Evolutionary conservation across 2,329 filamentous ascomycete genomes (phyloP).

Genomic region (Microsporum audouinii): DNA sequence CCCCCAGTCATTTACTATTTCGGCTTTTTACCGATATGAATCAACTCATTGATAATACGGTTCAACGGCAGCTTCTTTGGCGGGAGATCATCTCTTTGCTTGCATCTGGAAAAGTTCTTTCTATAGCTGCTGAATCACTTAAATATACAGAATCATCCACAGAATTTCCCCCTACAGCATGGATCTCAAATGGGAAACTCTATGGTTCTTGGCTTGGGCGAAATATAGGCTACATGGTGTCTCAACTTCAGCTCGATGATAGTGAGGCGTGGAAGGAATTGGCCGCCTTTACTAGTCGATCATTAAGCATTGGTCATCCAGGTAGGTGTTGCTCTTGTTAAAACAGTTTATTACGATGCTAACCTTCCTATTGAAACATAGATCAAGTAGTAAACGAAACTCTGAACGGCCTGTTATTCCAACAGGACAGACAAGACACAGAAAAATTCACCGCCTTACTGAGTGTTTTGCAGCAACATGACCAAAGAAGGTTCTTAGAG

Average conservation of each 20-base stretch:
- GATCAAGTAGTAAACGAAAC: conserved; percentile 32
- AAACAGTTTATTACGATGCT: conserved; percentile 9
- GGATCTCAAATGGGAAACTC: conserved; percentile 53
- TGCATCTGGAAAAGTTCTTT: conserved; percentile 50
- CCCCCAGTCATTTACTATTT: conserved; percentile 32
- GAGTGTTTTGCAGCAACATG: conserved; percentile 34
- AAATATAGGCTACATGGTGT: conserved; percentile 43
- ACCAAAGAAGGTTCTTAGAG: conserved; percentile 38
- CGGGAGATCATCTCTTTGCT: conserved; percentile 50
- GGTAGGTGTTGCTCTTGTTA: conserved; percentile 37
- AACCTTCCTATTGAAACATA: conserved; percentile 16
- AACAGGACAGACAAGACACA: conserved; percentile 19
- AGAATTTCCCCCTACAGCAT: conserved; percentile 30
- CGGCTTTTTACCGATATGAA: conserved; percentile 38
- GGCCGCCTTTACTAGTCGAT: conserved; percentile 43
- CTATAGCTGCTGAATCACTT: conserved; percentile 46
- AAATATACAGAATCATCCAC: conserved; percentile 26
- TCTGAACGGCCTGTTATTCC: conserved; percentile 29
- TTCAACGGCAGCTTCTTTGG: conserved; percentile 47
- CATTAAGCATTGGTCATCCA: conserved; percentile 59
- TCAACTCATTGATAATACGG: conserved; percentile 28
- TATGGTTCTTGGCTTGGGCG: conserved; percentile 63
- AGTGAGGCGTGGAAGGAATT: conserved; percentile 24
- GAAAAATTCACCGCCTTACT: conserved; percentile 31
- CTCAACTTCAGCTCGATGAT: conserved; percentile 31